A percentile compares a stretch with the other conserved stretches of the same genome.
phyloP scores from a whole-genome alignment of 257 asterid species.

The Rubia yunnanensis region DNA sequence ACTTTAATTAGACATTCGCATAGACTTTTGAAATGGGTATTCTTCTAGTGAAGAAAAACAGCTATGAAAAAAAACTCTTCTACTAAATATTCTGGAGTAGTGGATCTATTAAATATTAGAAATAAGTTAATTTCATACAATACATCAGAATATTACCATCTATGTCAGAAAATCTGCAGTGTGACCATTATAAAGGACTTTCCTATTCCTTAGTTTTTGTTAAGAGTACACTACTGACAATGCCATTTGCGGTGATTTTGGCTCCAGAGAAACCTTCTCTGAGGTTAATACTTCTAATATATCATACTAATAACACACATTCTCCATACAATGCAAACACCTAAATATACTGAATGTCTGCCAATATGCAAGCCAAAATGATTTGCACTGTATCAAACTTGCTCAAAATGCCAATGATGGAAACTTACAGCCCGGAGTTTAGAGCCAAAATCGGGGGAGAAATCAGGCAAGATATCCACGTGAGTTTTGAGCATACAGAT shows the following conservation, averaged over 20 bases:
- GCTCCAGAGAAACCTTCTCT: background rate
- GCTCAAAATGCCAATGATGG: conserved; percentile 1
- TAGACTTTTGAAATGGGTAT: too few species aligned
- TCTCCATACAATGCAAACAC: background rate
- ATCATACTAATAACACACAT: background rate
- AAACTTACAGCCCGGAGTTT: conserved; percentile 73
- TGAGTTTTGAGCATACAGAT: conserved; percentile 96
- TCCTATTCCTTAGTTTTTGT: background rate
- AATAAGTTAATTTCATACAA: background rate
- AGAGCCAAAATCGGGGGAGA: conserved; percentile 80
- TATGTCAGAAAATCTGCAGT: background rate
- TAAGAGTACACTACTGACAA: too few species aligned
- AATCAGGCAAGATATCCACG: conserved; percentile 93
- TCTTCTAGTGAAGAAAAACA: too few species aligned
- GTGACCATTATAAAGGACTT: background rate
- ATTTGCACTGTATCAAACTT: background rate
- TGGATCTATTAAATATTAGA: background rate
- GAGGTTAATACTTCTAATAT: background rate
- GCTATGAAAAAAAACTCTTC: too few species aligned
- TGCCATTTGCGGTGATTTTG: background rate
- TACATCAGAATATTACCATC: background rate
- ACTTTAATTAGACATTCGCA: too few species aligned
- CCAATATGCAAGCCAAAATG: background rate
- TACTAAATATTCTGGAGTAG: too few species aligned
- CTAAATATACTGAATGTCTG: background rate